Conservation (phyloP, 176 grass and related monocot species). For the Eragrostis curvula region DNA sequence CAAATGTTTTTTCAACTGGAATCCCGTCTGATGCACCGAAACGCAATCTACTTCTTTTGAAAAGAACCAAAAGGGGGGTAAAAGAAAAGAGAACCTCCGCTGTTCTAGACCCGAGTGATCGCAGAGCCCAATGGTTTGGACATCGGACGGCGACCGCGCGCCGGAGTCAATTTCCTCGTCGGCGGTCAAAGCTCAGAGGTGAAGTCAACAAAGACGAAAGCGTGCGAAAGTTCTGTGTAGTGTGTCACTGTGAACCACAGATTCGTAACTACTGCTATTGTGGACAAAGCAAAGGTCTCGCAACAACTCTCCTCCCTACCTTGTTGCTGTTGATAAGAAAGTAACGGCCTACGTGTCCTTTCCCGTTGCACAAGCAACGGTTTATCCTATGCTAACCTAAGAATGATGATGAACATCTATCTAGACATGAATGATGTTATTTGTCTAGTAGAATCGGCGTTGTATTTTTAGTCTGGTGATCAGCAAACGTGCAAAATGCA, state of each 20-base stretch:
- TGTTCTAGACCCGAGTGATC: conserved; percentile 10
- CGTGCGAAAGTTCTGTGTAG: not conserved
- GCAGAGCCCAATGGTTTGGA: conserved; percentile 34
- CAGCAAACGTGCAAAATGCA: not conserved
- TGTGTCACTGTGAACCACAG: not conserved
- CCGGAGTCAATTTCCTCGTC: not conserved
- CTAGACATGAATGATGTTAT: no score
- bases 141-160: not conserved
- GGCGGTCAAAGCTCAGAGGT: not conserved
- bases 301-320: not conserved
- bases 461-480: not conserved
- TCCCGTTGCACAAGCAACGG: not conserved
- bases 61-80: not conserved
- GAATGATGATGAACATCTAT: no score
- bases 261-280: not conserved
- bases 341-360: not conserved
- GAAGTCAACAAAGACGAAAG: conserved; percentile 46
- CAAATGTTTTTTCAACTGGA: conserved; percentile 19
- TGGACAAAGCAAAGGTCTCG: not conserved
- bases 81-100: no score
- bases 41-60: conserved; percentile 5
- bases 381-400: not conserved
- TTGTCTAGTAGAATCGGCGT: no score
- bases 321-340: not conserved
- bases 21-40: not conserved